These are phyloP conservation scores for Recurvomyces mirabilis DNA, from an alignment of 495 filamentous ascomycete species.

Conservation along the genomic window DNA sequence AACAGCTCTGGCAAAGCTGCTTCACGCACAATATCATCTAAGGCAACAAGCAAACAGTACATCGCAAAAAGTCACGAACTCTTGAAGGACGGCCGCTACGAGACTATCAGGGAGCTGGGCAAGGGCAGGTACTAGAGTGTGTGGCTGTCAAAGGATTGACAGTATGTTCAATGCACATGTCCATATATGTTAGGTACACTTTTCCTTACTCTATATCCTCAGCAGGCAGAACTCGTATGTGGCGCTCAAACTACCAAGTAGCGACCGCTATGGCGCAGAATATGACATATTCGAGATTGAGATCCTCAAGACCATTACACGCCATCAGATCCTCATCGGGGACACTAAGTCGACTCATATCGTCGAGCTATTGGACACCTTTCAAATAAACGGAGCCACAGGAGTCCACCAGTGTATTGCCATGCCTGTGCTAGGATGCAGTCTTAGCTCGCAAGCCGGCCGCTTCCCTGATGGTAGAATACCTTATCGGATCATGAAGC, in stretches of 20 bases:
- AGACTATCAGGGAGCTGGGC: too few species aligned
- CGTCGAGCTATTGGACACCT: not conserved
- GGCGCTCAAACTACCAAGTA: slow-evolving; percentile 1
- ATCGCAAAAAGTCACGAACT: too few species aligned
- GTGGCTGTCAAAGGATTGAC: too few species aligned
- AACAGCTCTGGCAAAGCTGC: too few species aligned
- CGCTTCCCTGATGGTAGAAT: slow-evolving; percentile 10
- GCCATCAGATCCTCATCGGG: not conserved
- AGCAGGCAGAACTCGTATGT: not conserved
- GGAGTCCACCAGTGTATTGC: not conserved
- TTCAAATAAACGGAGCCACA: not conserved
- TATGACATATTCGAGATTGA: slow-evolving; percentile 7
- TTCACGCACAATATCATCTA: too few species aligned
- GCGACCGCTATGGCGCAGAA: not conserved
- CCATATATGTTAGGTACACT: too few species aligned
- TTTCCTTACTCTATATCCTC: too few species aligned
- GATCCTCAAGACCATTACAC: not conserved
- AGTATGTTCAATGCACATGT: too few species aligned
- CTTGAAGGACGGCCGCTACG: too few species aligned
- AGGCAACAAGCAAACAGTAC: too few species aligned
- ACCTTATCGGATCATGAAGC: slow-evolving; percentile 3
- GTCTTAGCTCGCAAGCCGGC: not conserved
- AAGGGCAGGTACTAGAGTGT: too few species aligned
- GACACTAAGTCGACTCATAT: not conserved
- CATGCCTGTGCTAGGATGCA: not conserved